These are phyloP conservation scores for Clathrospora elynae DNA, from an alignment of 2,329 filamentous ascomycete genomes.

Conservation along the genomic window DNA sequence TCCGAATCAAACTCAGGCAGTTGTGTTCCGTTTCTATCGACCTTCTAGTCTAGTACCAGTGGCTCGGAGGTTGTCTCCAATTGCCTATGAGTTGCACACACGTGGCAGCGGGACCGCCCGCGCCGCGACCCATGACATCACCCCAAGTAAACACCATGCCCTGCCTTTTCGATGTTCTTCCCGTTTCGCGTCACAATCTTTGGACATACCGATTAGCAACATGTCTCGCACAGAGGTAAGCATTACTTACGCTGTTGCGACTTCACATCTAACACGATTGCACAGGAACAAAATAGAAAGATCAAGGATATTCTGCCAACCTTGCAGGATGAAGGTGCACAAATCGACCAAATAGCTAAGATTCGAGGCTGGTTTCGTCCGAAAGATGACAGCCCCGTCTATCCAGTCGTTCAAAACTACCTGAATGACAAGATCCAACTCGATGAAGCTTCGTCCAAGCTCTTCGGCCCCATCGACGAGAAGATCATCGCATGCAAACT, in stretches of 20 bases:
- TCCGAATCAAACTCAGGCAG: too few species aligned
- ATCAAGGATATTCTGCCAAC: constrained; percentile 27
- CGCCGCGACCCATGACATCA: constrained; percentile 11
- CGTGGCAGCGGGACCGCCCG: constrained; percentile 6
- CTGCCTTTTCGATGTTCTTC: constrained; percentile 1
- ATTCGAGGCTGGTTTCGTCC: constrained; percentile 40
- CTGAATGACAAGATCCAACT: constrained; percentile 22
- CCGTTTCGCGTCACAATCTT: not conserved
- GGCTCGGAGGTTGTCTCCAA: constrained; percentile 3
- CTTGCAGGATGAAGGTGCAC: constrained; percentile 15
- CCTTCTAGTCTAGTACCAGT: not conserved
- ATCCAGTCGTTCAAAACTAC: constrained; percentile 33
- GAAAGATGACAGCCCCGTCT: constrained; percentile 27
- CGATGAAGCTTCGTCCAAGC: constrained; percentile 17
- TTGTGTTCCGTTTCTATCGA: too few species aligned
- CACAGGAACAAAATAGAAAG: constrained; percentile 25
- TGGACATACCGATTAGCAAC: constrained; percentile 4
- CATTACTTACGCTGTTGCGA: constrained; percentile 1
- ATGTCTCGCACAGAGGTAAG: constrained; percentile 16
- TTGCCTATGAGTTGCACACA: constrained; percentile 4
- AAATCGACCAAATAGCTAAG: constrained; percentile 40
- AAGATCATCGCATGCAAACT: constrained; percentile 24
- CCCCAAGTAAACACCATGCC: constrained; percentile 1
- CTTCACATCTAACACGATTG: constrained; percentile 4
- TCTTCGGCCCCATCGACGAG: constrained; percentile 35